Evolutionary conservation across 192 early-diverging fungal species (phyloP).

Genomic region (Coemansia biformis): DNA sequence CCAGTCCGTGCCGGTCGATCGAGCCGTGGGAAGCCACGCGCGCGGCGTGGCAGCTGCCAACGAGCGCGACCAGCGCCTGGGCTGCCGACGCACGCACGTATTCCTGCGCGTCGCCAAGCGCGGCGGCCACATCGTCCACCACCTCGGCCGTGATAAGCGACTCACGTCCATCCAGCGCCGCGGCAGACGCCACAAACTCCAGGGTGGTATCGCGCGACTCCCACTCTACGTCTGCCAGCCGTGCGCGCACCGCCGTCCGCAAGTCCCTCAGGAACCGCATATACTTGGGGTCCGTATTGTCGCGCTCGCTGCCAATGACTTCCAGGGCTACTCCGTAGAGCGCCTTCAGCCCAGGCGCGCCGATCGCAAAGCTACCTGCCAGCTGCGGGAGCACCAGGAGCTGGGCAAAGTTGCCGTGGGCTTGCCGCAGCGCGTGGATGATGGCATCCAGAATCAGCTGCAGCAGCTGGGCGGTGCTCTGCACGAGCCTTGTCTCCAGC

Average conservation of each 20-base stretch:
- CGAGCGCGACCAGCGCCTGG: conserved; percentile 10
- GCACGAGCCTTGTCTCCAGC: conserved; percentile 7
- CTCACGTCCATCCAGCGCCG: neutral
- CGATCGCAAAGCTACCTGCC: conserved; percentile 23
- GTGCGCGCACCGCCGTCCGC: neutral
- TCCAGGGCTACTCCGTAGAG: conserved; percentile 25
- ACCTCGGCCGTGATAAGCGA: conserved; percentile 1
- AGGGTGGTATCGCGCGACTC: conserved; percentile 36
- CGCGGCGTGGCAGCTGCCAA: conserved; percentile 1
- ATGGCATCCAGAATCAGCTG: conserved; percentile 20
- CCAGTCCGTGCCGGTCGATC: neutral
- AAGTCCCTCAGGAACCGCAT: neutral
- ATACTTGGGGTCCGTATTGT: neutral
- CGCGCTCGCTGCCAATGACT: conserved; percentile 2
- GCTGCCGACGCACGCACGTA: conserved; percentile 43
- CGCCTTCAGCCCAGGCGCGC: conserved; percentile 25
- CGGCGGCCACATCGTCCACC: conserved; percentile 12
- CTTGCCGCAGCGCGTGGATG: conserved; percentile 7
- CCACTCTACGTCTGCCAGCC: conserved; percentile 44
- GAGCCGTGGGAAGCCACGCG: neutral
- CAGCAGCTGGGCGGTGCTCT: conserved; percentile 20
- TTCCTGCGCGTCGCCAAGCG: conserved; percentile 31
- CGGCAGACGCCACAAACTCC: conserved; percentile 20
- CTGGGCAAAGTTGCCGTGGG: too few species aligned
- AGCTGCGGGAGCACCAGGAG: conserved; percentile 1